Percentiles rank a stretch among this genome's conserved stretches.
Evolutionary conservation across 306 rosid species (phyloP).

Genomic region (Cicer cuneatum): DNA sequence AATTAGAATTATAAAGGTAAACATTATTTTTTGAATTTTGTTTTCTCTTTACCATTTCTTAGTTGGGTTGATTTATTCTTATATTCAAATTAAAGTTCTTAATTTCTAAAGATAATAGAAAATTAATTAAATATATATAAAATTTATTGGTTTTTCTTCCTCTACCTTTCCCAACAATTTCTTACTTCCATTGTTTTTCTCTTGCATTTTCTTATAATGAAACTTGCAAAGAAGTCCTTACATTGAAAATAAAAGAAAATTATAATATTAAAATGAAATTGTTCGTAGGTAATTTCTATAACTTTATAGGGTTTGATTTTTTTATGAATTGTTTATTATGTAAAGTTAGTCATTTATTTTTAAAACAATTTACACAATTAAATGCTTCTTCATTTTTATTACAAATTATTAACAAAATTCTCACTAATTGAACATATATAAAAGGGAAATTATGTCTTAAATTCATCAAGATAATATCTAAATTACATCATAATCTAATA

Average conservation of each 20-base stretch:
- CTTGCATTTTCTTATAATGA: neutral
- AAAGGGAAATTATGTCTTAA: too few relatives aligned
- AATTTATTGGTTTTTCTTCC: constrained; percentile 43
- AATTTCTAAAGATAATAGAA: constrained; percentile 51
- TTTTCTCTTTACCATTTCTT: constrained; percentile 44
- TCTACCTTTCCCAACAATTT: neutral
- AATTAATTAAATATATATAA: constrained; percentile 39
- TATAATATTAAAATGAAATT: too few relatives aligned
- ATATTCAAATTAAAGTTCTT: constrained; percentile 43
- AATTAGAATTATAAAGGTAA: constrained; percentile 45
- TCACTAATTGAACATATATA: too few relatives aligned
- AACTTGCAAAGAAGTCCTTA: neutral
- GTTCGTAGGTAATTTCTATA: too few relatives aligned
- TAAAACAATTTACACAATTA: too few relatives aligned
- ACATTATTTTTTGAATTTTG: neutral
- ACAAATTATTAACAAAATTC: too few relatives aligned
- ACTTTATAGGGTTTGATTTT: too few relatives aligned
- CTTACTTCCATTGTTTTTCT: neutral
- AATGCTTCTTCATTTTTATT: too few relatives aligned
- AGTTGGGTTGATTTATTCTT: constrained; percentile 56
- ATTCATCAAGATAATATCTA: too few relatives aligned
- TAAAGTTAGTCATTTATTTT: too few relatives aligned
- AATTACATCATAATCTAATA: too few relatives aligned
- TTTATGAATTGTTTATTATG: too few relatives aligned
- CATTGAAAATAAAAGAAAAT: neutral